These are phyloP conservation scores for Sclerotinia nivalis DNA, from an alignment of 2,329 filamentous ascomycete genomes.

Conservation along the genomic window DNA sequence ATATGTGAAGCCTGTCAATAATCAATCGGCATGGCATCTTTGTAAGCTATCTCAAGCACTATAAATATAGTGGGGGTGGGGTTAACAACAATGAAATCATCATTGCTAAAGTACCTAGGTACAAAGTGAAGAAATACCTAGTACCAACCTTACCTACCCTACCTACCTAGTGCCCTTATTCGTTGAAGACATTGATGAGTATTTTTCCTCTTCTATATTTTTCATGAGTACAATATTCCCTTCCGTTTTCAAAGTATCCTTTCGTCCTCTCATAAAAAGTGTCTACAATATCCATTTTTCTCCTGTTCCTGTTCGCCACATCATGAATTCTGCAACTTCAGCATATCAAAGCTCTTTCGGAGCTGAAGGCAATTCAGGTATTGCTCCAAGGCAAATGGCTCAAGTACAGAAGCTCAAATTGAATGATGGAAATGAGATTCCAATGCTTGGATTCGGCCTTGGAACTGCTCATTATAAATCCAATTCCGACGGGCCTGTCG, in stretches of 20 bases:
- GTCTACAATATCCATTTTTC: background rate
- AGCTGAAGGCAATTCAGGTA: conserved; percentile 53
- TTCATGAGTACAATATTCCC: background rate
- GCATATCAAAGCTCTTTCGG: conserved; percentile 39
- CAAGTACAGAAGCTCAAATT: conserved; percentile 64
- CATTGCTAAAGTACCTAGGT: no score
- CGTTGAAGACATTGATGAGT: background rate
- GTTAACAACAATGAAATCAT: no score
- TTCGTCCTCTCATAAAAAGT: background rate
- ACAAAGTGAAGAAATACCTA: no score
- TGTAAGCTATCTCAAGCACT: no score
- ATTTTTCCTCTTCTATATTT: background rate
- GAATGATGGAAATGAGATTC: conserved; percentile 73
- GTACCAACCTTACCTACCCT: no score
- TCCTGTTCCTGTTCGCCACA: conserved; percentile 32
- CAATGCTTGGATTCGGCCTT: conserved; percentile 70
- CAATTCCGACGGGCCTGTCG: conserved; percentile 45
- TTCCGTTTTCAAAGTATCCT: background rate
- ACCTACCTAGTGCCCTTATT: background rate
- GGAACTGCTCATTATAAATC: conserved; percentile 66
- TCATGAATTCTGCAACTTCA: conserved; percentile 47
- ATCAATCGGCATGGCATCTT: background rate
- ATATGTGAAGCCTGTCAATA: no score
- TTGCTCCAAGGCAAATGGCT: conserved; percentile 69
- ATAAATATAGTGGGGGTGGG: no score